Evolutionary conservation across 441 rosid genomes (phyloP), one percentile per base, ranked within the genome.

Genomic region (Hura crepitans): DNA sequence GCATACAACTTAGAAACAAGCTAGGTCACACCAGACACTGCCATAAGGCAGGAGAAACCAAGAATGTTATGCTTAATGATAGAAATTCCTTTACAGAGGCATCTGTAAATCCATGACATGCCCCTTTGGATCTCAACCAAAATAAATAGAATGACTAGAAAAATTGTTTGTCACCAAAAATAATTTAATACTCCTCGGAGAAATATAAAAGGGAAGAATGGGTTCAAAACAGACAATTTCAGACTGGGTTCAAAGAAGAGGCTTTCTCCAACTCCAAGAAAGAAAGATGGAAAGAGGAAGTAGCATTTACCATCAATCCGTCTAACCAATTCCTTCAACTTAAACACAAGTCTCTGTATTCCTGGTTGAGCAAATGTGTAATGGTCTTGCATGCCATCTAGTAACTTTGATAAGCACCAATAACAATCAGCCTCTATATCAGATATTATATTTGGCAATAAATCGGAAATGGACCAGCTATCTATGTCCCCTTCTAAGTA

Each of bases 291-390:
- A 51, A 37, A 9, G 46, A 31, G 0, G 1, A 66, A 65, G 54
- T 51, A 62, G 67, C 73, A 64, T 73, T 78, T 85, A 95, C 99
- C 99, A 83, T 95, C 98, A 75, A 92, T 92, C 72, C 99, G 87
- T 75, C 96, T 85, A 75, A 95, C 95, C 82, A 95, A 70, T 82
- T 95, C 99, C 83, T 90, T 95, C 53, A 95, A 89, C 87, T 89
- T 95, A 83, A 88, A 92, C 77, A 95, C 98, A 80, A 95, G 97
- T 75, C 99, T 91, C 80, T 95, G 99, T 73, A 95, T 95, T 80
- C 99, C 99, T 43, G 98, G 99, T 79, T 95, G 98, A 80, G 99
- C 98, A 87, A 95, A 95, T 55, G 99, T 95, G 85, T 92, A 95
- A 80, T 95, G 99, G 77, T 92, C 99, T 87, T 95, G 99, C 98